A percentile compares a stretch with the other conserved stretches of the same genome.
These are phyloP conservation scores for Chromera velia DNA, from an alignment of 73 alveolate species.

Conservation along the genomic window DNA sequence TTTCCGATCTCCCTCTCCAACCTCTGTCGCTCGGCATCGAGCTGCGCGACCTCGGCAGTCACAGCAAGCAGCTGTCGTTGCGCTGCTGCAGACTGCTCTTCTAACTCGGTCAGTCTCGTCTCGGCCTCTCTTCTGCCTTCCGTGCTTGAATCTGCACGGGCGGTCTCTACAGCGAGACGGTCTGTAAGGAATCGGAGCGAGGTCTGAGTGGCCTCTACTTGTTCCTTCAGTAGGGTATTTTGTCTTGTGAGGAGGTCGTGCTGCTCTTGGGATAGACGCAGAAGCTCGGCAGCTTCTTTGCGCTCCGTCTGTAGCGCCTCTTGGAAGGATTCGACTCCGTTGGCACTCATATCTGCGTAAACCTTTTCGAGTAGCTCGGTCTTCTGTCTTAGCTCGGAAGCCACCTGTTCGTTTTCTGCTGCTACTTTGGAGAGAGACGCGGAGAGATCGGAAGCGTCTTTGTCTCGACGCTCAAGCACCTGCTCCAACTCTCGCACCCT, in stretches of 20 bases:
- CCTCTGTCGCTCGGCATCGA: no score
- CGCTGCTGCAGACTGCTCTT: no score
- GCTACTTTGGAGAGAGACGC: slow-evolving; percentile 30
- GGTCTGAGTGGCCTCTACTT: slow-evolving; percentile 34
- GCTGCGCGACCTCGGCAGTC: no score
- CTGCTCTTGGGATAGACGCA: slow-evolving; percentile 31
- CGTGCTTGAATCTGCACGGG: no score
- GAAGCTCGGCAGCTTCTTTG: slow-evolving; percentile 29
- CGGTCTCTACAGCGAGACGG: no score
- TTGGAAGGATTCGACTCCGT: neutral
- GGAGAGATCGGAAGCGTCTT: slow-evolving; percentile 20
- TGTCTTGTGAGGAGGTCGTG: slow-evolving; percentile 31
- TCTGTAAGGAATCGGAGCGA: no score
- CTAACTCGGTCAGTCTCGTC: no score
- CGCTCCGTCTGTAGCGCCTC: neutral
- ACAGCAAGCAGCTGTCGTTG: no score
- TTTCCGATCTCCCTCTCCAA: no score
- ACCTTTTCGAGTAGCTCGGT: neutral
- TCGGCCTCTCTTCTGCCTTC: no score
- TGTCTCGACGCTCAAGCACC: slow-evolving; percentile 30
- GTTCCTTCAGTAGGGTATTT: slow-evolving; percentile 29
- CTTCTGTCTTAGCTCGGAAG: slow-evolving; percentile 13
- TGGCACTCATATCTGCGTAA: neutral
- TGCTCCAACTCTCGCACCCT: neutral
- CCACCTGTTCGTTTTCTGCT: slow-evolving; percentile 28